Evolutionary conservation across 179 eudicot genomes (phyloP).

Genomic region (Beta lomatogona): DNA sequence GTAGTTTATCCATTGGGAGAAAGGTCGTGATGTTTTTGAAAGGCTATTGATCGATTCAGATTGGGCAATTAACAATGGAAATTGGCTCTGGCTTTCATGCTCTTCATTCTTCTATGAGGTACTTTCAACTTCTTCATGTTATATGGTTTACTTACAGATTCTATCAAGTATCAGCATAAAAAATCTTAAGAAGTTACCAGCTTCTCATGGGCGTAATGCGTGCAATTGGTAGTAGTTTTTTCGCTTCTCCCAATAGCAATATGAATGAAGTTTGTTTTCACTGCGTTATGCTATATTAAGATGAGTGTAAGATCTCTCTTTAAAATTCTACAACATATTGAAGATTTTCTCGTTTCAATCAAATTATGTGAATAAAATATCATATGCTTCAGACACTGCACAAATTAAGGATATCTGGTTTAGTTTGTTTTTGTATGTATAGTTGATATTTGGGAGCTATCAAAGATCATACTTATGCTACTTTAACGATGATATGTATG

Average conservation of each 20-base stretch:
- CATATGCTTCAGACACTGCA: background rate
- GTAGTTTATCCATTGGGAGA: slow-evolving; percentile 95
- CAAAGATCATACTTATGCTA: background rate
- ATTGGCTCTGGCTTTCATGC: slow-evolving; percentile 96
- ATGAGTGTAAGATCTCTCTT: background rate
- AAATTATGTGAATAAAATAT: background rate
- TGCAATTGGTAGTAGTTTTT: background rate
- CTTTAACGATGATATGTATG: background rate
- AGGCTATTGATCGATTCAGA: slow-evolving; percentile 90
- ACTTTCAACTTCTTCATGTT: background rate
- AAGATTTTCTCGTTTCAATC: background rate
- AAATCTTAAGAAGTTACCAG: background rate
- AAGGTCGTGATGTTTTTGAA: slow-evolving; percentile 91
- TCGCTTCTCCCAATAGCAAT: slow-evolving; percentile 5
- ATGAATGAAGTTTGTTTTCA: background rate
- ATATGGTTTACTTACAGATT: background rate
- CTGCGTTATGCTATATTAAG: background rate
- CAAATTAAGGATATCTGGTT: background rate
- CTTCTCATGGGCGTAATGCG: background rate
- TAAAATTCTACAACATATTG: background rate
- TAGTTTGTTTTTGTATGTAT: background rate
- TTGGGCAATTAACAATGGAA: slow-evolving; percentile 90
- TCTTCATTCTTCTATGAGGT: slow-evolving; percentile 90
- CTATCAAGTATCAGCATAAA: background rate
- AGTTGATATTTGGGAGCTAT: background rate